A percentile compares a stretch with the other conserved stretches of the same genome.
phyloP scores from a whole-genome alignment of 129 eudicot genomes.

The Helichrysum umbraculigerum region DNA sequence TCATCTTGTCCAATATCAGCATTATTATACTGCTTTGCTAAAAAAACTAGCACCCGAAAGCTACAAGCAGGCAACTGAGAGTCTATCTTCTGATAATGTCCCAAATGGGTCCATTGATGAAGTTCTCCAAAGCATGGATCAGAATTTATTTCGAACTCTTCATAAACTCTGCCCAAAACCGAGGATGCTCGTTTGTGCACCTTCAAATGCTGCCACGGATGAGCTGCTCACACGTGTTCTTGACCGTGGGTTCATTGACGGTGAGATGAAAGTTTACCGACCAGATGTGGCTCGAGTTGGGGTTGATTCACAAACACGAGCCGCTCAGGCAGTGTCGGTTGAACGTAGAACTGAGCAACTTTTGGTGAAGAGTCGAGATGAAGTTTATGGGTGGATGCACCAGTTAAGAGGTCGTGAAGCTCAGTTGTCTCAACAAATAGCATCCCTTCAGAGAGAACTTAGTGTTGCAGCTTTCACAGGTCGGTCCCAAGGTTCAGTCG shows the following conservation, averaged over 20 bases:
- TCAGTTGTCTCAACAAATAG: constrained; percentile 82
- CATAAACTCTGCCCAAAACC: constrained; percentile 98
- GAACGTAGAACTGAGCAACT: constrained; percentile 96
- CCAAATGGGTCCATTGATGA: constrained; percentile 88
- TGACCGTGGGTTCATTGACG: constrained; percentile 96
- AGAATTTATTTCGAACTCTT: constrained; percentile 85
- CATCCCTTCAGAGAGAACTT: constrained; percentile 70
- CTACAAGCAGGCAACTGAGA: constrained; percentile 81
- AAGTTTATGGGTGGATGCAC: constrained; percentile 83
- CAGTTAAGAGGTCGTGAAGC: constrained; percentile 74
- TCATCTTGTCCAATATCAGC: constrained; percentile 96
- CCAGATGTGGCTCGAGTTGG: constrained; percentile 99
- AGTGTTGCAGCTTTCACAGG: constrained; percentile 75
- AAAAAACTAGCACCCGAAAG: constrained; percentile 98
- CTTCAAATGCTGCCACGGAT: constrained; percentile 98
- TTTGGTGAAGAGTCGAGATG: constrained; percentile 71
- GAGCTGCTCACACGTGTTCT: constrained; percentile 95
- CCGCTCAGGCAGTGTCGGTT: constrained; percentile 97
- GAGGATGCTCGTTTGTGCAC: constrained; percentile 98
- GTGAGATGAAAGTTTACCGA: constrained; percentile 95
- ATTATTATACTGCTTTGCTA: constrained; percentile 82
- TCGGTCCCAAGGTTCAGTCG: constrained; percentile 93
- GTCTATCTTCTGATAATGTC: constrained; percentile 48
- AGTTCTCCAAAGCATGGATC: constrained; percentile 97
- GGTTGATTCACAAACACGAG: constrained; percentile 95